A percentile compares a stretch with the other conserved stretches of the same genome.
phyloP scores from a whole-genome alignment of 2,329 filamentous ascomycete species.

The Fonsecaea monophora region DNA sequence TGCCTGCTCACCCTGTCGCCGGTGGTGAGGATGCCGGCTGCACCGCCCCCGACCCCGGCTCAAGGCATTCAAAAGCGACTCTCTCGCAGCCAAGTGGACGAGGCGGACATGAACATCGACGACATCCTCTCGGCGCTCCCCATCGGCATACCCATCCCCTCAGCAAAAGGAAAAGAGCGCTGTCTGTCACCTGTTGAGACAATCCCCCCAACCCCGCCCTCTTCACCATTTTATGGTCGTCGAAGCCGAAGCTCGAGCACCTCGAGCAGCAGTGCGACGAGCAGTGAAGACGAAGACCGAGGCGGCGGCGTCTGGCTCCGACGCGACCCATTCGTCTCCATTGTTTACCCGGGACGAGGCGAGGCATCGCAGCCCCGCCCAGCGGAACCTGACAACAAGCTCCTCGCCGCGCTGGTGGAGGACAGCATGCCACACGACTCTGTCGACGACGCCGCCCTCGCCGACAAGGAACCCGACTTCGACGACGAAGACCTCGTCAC shows the following conservation, averaged over 20 bases:
- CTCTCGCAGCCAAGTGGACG: neutral
- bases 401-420: conserved; percentile 6
- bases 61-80: neutral
- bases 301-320: neutral
- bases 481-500: neutral
- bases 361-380: neutral
- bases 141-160: neutral
- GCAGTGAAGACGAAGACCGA: neutral
- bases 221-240: neutral
- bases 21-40: neutral
- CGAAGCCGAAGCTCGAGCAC: neutral
- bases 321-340: neutral
- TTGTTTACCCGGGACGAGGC: neutral
- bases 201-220: neutral
- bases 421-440: conserved; percentile 4
- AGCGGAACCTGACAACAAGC: neutral
- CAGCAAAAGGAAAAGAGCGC: neutral
- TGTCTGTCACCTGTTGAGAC: neutral
- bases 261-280: neutral
- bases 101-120: neutral
- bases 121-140: neutral
- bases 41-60: neutral
- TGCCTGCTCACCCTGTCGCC: neutral
- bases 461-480: neutral
- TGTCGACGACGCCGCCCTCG: neutral